Evolutionary conservation across 331 rosid species (phyloP).

Genomic region (Erythrophleum ivorense): DNA sequence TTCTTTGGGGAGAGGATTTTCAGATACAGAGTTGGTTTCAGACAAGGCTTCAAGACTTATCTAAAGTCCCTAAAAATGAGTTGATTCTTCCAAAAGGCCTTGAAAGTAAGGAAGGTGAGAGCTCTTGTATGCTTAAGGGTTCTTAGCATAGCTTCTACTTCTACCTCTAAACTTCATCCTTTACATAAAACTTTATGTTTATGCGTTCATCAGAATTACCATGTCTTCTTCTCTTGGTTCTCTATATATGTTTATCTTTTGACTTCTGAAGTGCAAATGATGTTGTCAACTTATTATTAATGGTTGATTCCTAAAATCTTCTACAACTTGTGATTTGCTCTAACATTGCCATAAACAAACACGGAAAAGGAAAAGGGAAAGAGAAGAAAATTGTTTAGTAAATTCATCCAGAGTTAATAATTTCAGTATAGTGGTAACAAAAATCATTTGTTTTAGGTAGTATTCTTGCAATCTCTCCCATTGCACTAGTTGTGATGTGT

Average conservation of each 20-base stretch:
- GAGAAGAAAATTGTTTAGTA: neutral
- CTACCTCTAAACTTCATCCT: conserved; percentile 10
- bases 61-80: conserved; percentile 46
- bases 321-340: neutral
- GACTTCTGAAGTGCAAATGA: neutral
- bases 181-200: neutral
- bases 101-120: conserved; percentile 51
- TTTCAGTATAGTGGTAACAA: neutral
- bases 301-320: conserved; percentile 8
- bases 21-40: conserved; percentile 85
- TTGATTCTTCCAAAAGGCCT: conserved; percentile 44
- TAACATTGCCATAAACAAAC: neutral
- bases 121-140: conserved; percentile 50
- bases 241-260: neutral
- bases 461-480: neutral
- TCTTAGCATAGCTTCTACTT: conserved; percentile 30
- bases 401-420: neutral
- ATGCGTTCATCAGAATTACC: neutral
- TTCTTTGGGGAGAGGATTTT: conserved; percentile 24
- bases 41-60: conserved; percentile 51
- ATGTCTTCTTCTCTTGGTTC: neutral
- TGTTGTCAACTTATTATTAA: neutral
- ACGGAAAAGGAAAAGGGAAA: neutral
- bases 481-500: neutral
- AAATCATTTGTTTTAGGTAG: neutral